phyloP scores from a whole-genome alignment of 768 basidiomycete genomes.

The Mycena galopus region DNA sequence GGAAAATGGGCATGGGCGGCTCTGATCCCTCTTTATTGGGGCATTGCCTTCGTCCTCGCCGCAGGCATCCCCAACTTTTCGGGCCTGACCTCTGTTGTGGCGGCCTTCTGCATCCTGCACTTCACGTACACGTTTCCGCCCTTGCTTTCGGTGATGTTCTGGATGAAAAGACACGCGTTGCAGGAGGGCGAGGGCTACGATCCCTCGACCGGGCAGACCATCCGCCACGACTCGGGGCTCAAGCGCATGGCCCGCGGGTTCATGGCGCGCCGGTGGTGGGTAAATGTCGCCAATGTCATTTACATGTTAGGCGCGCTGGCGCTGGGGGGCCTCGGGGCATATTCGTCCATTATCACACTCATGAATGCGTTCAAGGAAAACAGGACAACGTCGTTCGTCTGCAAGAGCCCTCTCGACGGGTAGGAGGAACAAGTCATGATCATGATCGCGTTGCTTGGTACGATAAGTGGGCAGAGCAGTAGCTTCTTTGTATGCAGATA shows the following conservation, averaged over 20 bases:
- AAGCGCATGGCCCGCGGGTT: conserved; percentile 20
- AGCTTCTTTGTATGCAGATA: conserved; percentile 11
- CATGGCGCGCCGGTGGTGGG: conserved; percentile 23
- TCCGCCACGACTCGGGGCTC: conserved; percentile 19
- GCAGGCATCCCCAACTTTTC: conserved; percentile 24
- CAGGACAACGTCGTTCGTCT: conserved; percentile 22
- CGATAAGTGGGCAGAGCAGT: conserved; percentile 8
- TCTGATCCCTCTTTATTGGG: conserved; percentile 20
- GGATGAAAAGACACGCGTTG: conserved; percentile 24
- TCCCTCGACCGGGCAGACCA: conserved; percentile 15
- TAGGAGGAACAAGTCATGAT: conserved; percentile 4
- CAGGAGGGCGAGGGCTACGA: conserved; percentile 20
- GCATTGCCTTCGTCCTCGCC: conserved; percentile 25
- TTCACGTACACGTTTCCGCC: conserved; percentile 29
- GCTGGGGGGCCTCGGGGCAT: conserved; percentile 14
- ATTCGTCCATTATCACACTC: conserved; percentile 20
- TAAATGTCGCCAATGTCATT: conserved; percentile 11
- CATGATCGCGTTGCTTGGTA: not conserved
- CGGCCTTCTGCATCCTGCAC: conserved; percentile 25
- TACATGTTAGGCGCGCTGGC: conserved; percentile 15
- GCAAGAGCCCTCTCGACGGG: conserved; percentile 23
- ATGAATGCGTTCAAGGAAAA: conserved; percentile 13
- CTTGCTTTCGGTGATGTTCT: conserved; percentile 15
- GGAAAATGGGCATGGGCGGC: conserved; percentile 18
- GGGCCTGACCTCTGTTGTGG: conserved; percentile 24